phyloP scores from a whole-genome alignment of 163 green algal genomes.

The Volvox carteri region DNA sequence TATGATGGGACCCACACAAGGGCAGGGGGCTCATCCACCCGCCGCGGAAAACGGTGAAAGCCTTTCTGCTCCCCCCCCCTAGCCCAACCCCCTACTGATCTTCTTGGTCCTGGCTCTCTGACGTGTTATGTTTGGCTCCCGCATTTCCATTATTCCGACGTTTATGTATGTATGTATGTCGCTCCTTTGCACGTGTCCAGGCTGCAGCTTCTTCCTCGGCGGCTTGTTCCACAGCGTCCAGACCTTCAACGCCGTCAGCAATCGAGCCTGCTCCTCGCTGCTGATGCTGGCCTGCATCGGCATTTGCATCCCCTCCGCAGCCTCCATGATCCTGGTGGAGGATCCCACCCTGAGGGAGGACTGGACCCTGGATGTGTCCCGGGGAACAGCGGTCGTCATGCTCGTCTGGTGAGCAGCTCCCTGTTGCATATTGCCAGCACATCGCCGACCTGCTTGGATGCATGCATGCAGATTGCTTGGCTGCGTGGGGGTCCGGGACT shows the following conservation, averaged over 20 bases:
- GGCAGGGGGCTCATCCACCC: no score
- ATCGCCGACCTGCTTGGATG: no score
- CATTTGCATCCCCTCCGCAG: constrained; percentile 86
- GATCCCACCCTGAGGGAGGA: constrained; percentile 17
- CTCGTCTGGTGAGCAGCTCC: constrained; percentile 50
- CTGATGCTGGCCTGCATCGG: constrained; percentile 87
- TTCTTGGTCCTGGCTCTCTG: no score
- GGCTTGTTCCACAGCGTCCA: constrained; percentile 86
- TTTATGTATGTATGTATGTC: no score
- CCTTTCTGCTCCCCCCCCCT: no score
- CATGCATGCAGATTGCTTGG: no score
- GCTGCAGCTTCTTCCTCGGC: constrained; percentile 91
- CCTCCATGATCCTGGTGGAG: constrained; percentile 65
- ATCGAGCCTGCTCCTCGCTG: constrained; percentile 81
- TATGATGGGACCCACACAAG: no score
- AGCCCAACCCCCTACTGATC: no score
- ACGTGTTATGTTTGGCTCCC: no score
- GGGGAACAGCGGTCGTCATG: constrained; percentile 85
- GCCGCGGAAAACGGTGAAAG: no score
- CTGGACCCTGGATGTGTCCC: constrained; percentile 74
- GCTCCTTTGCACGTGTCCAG: constrained; percentile 71
- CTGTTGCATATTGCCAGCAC: neutral
- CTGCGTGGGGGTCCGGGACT: no score
- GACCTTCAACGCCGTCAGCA: constrained; percentile 84
- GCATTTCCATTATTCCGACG: neutral